Conservation (phyloP, 805 yeast genomes). For the Kockiozyma suomiensis region DNA sequence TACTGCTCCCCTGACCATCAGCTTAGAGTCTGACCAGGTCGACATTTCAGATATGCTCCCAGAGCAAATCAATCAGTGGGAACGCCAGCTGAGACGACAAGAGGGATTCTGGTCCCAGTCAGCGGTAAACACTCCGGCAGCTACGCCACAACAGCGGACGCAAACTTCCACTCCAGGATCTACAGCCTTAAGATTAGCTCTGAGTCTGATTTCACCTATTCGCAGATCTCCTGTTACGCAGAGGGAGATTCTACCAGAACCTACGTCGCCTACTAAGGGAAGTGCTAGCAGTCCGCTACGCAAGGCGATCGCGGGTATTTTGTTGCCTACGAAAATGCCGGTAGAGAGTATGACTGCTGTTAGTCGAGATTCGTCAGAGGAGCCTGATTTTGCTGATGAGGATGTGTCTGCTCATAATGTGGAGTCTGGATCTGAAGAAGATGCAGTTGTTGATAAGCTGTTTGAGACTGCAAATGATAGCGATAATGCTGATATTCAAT, state of each 20-base stretch:
- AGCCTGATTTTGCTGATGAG: neutral
- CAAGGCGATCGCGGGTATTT: neutral
- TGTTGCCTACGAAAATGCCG: neutral
- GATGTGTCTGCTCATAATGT: no score
- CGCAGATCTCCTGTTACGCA: neutral
- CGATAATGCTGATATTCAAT: no score
- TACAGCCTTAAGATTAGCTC: neutral
- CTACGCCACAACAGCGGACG: neutral
- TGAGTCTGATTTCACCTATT: slow-evolving; percentile 8
- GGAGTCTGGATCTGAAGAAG: no score
- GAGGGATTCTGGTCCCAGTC: slow-evolving; percentile 22
- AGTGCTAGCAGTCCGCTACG: neutral
- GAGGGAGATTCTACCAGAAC: neutral
- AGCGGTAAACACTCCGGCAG: slow-evolving; percentile 2
- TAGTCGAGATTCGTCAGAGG: neutral
- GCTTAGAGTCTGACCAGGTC: neutral
- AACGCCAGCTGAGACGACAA: slow-evolving; percentile 13
- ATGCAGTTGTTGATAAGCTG: no score
- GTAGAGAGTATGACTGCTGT: neutral
- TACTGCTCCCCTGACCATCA: neutral
- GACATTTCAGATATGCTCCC: slow-evolving; percentile 14
- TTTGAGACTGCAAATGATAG: no score
- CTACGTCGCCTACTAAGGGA: neutral
- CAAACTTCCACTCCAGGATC: neutral
- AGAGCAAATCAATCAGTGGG: slow-evolving; percentile 24